phyloP scores from a whole-genome alignment of 1,284 basidiomycete species.

The Austroboletus sp. region DNA sequence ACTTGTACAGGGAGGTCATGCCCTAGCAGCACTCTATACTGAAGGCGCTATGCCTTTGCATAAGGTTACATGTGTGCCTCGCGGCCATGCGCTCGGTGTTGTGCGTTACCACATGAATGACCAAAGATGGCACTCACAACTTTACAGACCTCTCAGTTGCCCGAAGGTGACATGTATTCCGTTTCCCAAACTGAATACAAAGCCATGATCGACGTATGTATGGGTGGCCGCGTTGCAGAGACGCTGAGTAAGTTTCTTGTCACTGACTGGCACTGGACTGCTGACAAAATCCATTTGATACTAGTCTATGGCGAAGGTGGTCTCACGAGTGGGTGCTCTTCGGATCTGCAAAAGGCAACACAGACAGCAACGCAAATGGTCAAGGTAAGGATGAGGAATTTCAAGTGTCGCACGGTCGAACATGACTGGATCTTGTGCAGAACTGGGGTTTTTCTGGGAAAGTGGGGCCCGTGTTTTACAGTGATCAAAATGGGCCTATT shows the following conservation, averaged over 20 bases:
- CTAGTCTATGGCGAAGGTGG: constrained; percentile 83
- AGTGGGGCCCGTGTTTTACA: constrained; percentile 78
- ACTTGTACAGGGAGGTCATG: constrained; percentile 73
- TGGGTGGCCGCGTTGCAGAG: constrained; percentile 91
- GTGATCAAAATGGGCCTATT: constrained; percentile 60
- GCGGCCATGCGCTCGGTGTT: constrained; percentile 85
- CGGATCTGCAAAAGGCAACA: constrained; percentile 78
- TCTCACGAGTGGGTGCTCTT: constrained; percentile 84
- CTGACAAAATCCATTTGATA: constrained; percentile 3
- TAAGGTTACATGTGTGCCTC: constrained; percentile 92
- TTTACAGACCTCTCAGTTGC: constrained; percentile 74
- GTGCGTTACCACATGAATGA: constrained; percentile 42
- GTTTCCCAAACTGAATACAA: constrained; percentile 66
- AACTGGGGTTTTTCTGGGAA: constrained; percentile 81
- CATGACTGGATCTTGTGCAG: constrained; percentile 31
- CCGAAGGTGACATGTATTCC: constrained; percentile 76
- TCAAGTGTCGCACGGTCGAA: neutral
- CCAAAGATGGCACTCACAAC: constrained; percentile 9
- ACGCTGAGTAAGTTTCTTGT: constrained; percentile 58
- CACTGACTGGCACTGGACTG: neutral
- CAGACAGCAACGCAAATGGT: constrained; percentile 83
- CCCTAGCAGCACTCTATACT: constrained; percentile 84
- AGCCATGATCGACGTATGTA: constrained; percentile 80
- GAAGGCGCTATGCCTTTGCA: constrained; percentile 90
- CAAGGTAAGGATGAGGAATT: constrained; percentile 54